Base-by-base conservation (phyloP, 306 rosid genomes). In the Acacia melanoxylon region DNA sequence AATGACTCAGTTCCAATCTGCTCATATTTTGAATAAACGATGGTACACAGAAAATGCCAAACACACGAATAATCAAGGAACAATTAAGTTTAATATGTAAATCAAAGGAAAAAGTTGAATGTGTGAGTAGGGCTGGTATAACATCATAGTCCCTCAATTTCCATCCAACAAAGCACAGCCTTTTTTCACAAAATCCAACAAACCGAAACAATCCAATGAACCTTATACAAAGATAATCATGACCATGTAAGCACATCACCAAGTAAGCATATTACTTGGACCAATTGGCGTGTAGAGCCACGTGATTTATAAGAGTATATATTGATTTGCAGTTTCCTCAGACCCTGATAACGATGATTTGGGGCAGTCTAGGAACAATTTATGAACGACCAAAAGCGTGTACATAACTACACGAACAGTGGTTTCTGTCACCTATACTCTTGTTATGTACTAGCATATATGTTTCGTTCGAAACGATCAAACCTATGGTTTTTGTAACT, bases 1-100 rank as follows among this genome's bases (percentile, higher is more conserved):
- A 92, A 68, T 84, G 98, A 49, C 73, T 84, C 4, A 95, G 89
- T 79, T 95, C 97, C 88, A 91, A 48, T 81, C 95, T 93, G 84
- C 68, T 0, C 71, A 66, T 22, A 69, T 78, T 51, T 51, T 25
- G n/a, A 71, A 61, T 40, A 74, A n/a, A 49, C n/a, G 11, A 70
- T 24, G 51, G 59, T 14, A 17, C 35, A 73, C 24, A 72, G 12
- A 73, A 1, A 35, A 37, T 8, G 4, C 44, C 35, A 29, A 20
- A 45, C 16, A 62, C 29, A 52, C 27, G 62, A 12, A 41, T 5
- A 10, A 13, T 35, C 44, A 63, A 35, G 52, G 52, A 69, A n/a
- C 48, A 69, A 61, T 6, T 10, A 49, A 22, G 24, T 45, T 78
- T 37, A 67, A 19, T 4, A 46, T 51, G 49, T 37, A 70, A 58